Conservation (phyloP, 257 asterid genomes). For the Ophiorrhiza pumila region DNA sequence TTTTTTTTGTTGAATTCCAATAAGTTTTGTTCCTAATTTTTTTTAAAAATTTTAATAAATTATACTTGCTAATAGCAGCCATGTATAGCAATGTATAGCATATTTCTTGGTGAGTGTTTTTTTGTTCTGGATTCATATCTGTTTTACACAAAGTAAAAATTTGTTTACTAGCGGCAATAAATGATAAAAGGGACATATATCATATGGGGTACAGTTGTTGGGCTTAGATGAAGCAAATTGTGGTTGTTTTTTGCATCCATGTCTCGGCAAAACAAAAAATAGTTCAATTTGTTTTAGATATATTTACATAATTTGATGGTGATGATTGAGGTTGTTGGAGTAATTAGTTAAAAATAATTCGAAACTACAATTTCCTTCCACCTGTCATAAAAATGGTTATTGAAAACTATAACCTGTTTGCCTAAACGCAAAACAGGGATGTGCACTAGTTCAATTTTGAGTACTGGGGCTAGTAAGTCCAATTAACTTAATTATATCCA, state of each 20-base stretch:
- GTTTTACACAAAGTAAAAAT: neutral
- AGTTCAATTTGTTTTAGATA: neutral
- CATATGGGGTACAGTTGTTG: neutral
- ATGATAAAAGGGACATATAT: neutral
- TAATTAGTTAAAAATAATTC: neutral
- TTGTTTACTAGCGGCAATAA: neutral
- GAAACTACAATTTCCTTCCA: slow-evolving; percentile 6
- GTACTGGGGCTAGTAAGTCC: too few species aligned
- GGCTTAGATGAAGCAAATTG: neutral
- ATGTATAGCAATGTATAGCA: too few species aligned
- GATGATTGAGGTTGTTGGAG: neutral
- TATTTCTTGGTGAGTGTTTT: too few species aligned
- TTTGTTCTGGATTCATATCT: too few species aligned
- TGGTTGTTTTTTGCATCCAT: neutral
- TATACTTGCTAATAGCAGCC: too few species aligned
- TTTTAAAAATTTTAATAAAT: too few species aligned
- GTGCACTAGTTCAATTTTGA: neutral
- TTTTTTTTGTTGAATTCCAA: too few species aligned
- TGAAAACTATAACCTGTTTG: slow-evolving; percentile 4
- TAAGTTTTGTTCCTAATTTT: too few species aligned
- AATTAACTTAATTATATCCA: too few species aligned
- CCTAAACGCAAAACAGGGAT: neutral
- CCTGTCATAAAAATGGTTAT: slow-evolving; percentile 1
- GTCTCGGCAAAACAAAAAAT: neutral
- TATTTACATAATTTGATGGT: too few species aligned